phyloP scores from a whole-genome alignment of 768 basidiomycete species.

The Leccinellum rugosiceps region DNA sequence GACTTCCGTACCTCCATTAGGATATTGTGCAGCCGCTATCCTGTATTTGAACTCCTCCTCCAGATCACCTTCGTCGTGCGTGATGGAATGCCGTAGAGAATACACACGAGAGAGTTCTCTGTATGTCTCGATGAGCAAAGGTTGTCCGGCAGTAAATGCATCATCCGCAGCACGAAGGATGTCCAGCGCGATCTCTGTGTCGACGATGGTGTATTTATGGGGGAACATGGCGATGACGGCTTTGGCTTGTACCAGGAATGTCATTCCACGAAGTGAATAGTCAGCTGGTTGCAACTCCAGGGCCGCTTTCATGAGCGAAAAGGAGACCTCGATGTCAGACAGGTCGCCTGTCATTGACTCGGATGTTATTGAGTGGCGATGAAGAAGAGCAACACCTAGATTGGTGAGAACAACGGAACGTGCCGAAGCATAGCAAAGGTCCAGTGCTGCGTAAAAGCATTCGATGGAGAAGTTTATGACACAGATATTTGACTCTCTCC shows the following conservation, averaged over 20 bases:
- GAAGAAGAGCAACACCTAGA: conserved; percentile 5
- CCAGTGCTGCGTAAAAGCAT: conserved; percentile 20
- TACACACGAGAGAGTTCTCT: conserved; percentile 11
- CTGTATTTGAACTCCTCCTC: conserved; percentile 22
- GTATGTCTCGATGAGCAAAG: conserved; percentile 11
- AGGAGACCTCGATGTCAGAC: conserved; percentile 24
- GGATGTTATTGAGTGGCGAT: conserved; percentile 6
- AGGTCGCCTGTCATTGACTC: neutral
- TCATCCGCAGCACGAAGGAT: conserved; percentile 14
- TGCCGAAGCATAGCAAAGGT: conserved; percentile 5
- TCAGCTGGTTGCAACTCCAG: conserved; percentile 10
- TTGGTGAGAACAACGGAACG: conserved; percentile 9
- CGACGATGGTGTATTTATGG: conserved; percentile 1
- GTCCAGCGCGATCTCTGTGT: conserved; percentile 18
- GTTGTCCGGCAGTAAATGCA: conserved; percentile 3
- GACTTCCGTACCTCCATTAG: conserved; percentile 14
- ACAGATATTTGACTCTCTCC: neutral
- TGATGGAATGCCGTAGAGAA: conserved; percentile 8
- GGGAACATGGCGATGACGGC: conserved; percentile 12
- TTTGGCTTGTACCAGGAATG: conserved; percentile 20
- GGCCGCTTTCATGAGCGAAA: conserved; percentile 10
- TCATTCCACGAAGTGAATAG: conserved; percentile 14
- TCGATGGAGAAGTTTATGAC: conserved; percentile 9
- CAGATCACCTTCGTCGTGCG: conserved; percentile 12
- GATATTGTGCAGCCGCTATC: conserved; percentile 15